Evolutionary conservation across 148 eudicot genomes (phyloP), one percentile per base, ranked within the genome.

Genomic region (Beta vulgaris): DNA sequence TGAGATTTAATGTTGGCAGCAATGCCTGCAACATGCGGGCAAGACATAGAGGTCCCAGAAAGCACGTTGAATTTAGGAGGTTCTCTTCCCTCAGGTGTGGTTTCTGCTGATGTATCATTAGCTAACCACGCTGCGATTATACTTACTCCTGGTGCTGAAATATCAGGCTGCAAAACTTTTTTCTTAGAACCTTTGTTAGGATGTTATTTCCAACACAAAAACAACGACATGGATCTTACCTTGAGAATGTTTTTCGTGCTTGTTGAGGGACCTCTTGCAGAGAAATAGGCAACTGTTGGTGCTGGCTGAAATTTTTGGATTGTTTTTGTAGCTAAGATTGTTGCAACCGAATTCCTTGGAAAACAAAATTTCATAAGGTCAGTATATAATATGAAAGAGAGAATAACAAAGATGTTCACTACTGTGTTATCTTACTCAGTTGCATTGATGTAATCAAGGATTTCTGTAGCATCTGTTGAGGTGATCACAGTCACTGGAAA

Each of bases 1-100:
- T 75, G 83, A 44, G 96, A 82, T 81, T 90, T 90, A 9, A 92
- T 80, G 2, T 71, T 40, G 23, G 93, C 96, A 21, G 88, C 93
- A 28, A 92, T 73, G 14, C 89, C 96, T 0, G 91, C 76, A 59
- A 87, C 87, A 70, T 90, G 98, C 1, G 98, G 96, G 77, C 91
- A 86, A 0, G 96, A 60, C 98, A 89, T 90, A 48, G 98, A 90
- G 13, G 96, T 87, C 66, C 98, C 93, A 0, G 91, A 88, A 34
- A 90, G 66, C 59, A 89, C 3, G 65, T 86, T 81, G 80, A 78
- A 92, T 8, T 14, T 79, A 0, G 91, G 90, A 9, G 92, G 81
- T 2, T 49, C 65, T 74, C 68, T 80, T 1, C 83, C 90, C 1
- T 76, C 5, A 2, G 84, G 82, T 26, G 84, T 78, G 23, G 75